phyloP scores from a whole-genome alignment of 2,329 filamentous ascomycete species.

The Sphaceloma murrayae region DNA sequence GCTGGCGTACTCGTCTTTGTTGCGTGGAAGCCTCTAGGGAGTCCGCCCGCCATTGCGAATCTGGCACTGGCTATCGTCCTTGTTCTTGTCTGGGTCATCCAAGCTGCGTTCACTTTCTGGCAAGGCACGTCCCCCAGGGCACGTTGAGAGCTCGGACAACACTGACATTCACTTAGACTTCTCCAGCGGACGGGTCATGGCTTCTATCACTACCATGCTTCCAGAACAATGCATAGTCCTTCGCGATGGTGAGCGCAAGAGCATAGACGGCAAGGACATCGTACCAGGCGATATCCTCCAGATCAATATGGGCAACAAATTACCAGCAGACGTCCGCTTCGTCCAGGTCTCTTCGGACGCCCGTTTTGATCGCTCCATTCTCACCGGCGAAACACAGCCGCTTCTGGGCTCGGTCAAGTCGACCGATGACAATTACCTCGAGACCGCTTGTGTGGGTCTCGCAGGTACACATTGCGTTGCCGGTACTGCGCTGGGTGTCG shows the following conservation, averaged over 20 bases:
- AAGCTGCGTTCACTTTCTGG: conserved; percentile 48
- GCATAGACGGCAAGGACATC: conserved; percentile 40
- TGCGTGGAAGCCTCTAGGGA: conserved; percentile 64
- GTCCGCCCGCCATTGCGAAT: conserved; percentile 63
- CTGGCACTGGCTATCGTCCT: conserved; percentile 64
- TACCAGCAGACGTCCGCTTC: conserved; percentile 65
- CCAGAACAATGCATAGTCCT: conserved; percentile 60
- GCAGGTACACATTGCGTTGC: conserved; percentile 72
- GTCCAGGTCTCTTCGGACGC: conserved; percentile 58
- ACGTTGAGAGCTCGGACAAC: too few species aligned
- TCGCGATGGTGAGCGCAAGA: conserved; percentile 45
- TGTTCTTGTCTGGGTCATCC: conserved; percentile 55
- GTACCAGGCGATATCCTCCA: conserved; percentile 63
- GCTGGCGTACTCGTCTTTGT: conserved; percentile 65
- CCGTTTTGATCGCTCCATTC: conserved; percentile 62
- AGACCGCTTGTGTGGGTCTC: conserved; percentile 65
- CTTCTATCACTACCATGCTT: conserved; percentile 70
- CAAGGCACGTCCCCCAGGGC: conserved; percentile 23
- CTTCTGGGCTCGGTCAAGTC: conserved; percentile 54
- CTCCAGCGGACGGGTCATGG: conserved; percentile 68
- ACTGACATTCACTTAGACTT: conserved; percentile 54
- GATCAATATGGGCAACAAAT: conserved; percentile 62
- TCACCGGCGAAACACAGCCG: conserved; percentile 47
- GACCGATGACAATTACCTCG: conserved; percentile 64
- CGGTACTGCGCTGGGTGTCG: conserved; percentile 56